Base-by-base conservation (phyloP, 805 yeast species). In the Metschnikowia kofuensis region DNA sequence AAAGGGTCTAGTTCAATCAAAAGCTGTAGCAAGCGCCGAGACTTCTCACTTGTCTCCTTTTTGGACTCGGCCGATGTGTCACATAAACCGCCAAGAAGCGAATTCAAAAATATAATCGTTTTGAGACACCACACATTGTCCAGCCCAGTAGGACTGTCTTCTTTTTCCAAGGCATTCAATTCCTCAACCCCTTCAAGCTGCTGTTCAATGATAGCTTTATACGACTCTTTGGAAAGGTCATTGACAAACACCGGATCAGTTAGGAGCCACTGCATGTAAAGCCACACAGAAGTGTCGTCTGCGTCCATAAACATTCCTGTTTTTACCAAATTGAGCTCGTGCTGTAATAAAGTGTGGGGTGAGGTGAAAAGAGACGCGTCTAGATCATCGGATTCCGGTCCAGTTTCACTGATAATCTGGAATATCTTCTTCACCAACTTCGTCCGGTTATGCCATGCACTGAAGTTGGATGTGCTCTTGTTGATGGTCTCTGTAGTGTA, bases 381-480 rank as follows among this genome's bases (percentile, higher is more conserved):
- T 10, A 3, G 3, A 10, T 30, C 13, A 6, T 30, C 32, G 5
- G 32, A 9, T 21, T 3, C 4, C 21, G 21, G 21, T 21, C 36
- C 35, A 15, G 35, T 14, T 13, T 47, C 35, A 10, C 34, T 27
- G 21, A 56, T 40, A 39, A 54, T 44, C 0, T 58, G 54, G 46
- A 80, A 74, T 44, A 87, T 64, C 44, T 67, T 67, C 2, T 84
- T 82, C 11, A 92, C 76, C 50, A 91, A 68, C 49, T 80, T 83
- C 1, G 89, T 78, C 53, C 98, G 74, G 64, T 89, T 88, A 65
- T 92, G 97, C 96, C 96, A 90, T 6, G 99, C 98, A 2, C 96
- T 88, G 60, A 86, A 94, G 66, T 94, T 94, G 35, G 97, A 87
- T 49, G 91, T 89, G 65, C 94, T 87, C 47, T 76, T 78, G 58